phyloP scores from a whole-genome alignment of 2,329 filamentous ascomycete genomes.

The Cytospora mali region DNA sequence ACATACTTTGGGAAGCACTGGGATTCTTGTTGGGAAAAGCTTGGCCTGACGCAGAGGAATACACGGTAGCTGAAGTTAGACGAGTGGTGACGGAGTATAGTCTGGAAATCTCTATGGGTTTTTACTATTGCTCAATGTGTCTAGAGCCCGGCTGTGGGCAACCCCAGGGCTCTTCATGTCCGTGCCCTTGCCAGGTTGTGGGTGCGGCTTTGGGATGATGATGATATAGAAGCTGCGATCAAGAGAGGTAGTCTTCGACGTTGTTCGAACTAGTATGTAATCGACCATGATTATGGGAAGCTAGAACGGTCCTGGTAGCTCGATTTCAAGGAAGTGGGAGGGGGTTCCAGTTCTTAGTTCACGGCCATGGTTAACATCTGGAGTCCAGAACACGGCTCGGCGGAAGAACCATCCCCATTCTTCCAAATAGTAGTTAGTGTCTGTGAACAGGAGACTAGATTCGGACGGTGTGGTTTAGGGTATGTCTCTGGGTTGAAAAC shows the following conservation, averaged over 20 bases:
- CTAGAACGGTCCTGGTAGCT: background rate
- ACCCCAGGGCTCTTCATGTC: background rate
- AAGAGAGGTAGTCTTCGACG: background rate
- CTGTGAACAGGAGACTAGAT: background rate
- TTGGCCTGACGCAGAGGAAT: background rate
- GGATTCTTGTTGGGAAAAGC: background rate
- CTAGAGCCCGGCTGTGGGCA: background rate
- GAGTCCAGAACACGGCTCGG: background rate
- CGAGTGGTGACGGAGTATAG: background rate
- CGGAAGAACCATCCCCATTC: background rate
- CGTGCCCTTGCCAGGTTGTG: background rate
- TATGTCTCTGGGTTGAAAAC: background rate
- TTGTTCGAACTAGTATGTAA: background rate
- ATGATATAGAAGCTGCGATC: background rate
- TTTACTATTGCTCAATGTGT: background rate
- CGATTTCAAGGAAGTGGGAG: background rate
- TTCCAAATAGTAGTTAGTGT: background rate
- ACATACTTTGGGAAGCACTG: background rate
- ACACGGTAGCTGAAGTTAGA: background rate
- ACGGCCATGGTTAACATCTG: background rate
- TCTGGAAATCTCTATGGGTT: background rate
- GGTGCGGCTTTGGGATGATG: background rate
- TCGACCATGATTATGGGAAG: background rate
- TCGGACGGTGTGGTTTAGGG: background rate
- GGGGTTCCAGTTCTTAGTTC: background rate